Percentiles rank a stretch among this genome's conserved stretches.
Evolutionary conservation across 1,284 basidiomycete genomes (phyloP).

Genomic region (Megacollybia platyphylla): DNA sequence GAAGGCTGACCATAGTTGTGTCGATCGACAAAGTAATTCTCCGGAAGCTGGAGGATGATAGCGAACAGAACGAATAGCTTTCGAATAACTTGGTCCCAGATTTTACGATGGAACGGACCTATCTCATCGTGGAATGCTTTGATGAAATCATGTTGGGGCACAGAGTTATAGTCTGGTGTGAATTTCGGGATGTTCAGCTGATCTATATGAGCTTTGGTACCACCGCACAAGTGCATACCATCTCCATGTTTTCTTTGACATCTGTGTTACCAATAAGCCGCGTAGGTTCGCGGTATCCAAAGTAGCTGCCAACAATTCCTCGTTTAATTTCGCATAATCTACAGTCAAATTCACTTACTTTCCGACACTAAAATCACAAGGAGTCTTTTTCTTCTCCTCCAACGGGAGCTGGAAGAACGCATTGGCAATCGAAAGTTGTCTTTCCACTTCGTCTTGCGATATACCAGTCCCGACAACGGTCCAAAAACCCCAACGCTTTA

Average conservation of each 20-base stretch:
- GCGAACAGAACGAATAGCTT: constrained; percentile 14
- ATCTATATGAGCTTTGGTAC: no score
- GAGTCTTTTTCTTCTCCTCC: constrained; percentile 14
- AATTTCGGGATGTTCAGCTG: constrained; percentile 15
- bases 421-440: constrained; percentile 14
- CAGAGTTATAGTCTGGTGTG: constrained; percentile 7
- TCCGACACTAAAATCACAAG: constrained; percentile 12
- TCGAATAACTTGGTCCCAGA: constrained; percentile 11
- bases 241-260: constrained; percentile 16
- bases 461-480: constrained; percentile 13
- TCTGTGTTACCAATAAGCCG: constrained; percentile 11
- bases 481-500: constrained; percentile 14
- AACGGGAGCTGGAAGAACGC: constrained; percentile 14
- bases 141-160: constrained; percentile 12
- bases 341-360: constrained; percentile 9
- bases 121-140: constrained; percentile 10
- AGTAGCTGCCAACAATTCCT: constrained; percentile 8
- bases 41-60: constrained; percentile 15
- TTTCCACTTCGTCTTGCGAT: constrained; percentile 11
- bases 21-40: constrained; percentile 13
- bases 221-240: constrained; percentile 3
- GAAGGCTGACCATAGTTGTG: constrained; percentile 13
- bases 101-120: constrained; percentile 12
- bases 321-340: background rate
- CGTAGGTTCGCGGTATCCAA: constrained; percentile 14